Evolutionary conservation across 78 protist genomes (phyloP), one percentile per base, ranked within the genome.

Genomic region (Paulinella micropora): DNA sequence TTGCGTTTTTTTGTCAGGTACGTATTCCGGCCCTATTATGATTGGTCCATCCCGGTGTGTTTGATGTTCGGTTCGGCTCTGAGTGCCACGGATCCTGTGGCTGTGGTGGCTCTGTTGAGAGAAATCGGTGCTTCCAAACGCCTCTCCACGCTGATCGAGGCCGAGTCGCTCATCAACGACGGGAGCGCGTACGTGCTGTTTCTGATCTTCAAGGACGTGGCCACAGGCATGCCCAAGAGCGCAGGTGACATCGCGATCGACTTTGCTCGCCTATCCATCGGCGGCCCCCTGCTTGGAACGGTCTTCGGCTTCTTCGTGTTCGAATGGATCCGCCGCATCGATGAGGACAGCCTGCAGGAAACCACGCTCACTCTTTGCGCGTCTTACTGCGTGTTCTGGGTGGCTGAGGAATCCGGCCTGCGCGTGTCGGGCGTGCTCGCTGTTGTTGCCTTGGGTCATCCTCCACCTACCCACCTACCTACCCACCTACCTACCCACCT

Each of bases 41-140:
- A n/a, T n/a, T 90, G 88, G 92, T 2, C 0, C 37, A 79, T 88
- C 87, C 1, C 3, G 37, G 0, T 87, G 28, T 0, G 84, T 0
- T 29, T 90, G 35, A 73, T 86, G 37, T 40, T 93, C 39, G 91
- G 92, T 34, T 37, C 92, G 34, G 69, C 92, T 1, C 87, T 93
- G 35, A 41, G 91, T 0, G 95, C 95, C 23, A 93, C 95, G 1
- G 96, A 94, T 38, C 96, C 96, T 1, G 94, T 94, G 36, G 96
- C 96, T 0, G 96, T 94, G 40, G 94, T 94, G 29, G 91, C 96
- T 1, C 39, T 90, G 77, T 90, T 94, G 34, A 81, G 92, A 32
- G 94, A 90, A 28, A 89, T 92, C 34, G 96, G 94, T 29, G 94
- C 88, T 26, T 34, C 90, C 6, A 34, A 34, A n/a, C 0, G 29